Percentiles rank a stretch among this genome's conserved stretches.
Evolutionary conservation across 2,329 filamentous ascomycete species (phyloP).

Genomic region (Fusarium falciforme): DNA sequence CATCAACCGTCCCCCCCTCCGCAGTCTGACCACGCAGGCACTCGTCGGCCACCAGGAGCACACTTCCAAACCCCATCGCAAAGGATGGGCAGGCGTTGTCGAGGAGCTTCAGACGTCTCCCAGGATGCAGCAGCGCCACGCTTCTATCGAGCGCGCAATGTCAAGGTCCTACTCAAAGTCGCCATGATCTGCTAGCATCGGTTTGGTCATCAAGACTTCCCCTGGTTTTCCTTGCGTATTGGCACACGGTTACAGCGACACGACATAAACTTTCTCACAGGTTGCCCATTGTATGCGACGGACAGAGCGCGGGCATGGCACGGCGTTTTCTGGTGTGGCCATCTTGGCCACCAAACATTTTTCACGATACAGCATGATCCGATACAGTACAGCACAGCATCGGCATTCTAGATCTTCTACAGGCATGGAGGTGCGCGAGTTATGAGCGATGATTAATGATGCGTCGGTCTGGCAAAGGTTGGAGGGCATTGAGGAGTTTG

Average conservation of each 20-base stretch:
- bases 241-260: constrained; percentile 29
- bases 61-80: constrained; percentile 59
- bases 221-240: constrained; percentile 34
- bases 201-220: constrained; percentile 11
- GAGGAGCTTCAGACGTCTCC: constrained; percentile 72
- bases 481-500: constrained; percentile 35
- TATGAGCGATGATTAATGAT: constrained; percentile 45
- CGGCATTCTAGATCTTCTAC: constrained; percentile 16
- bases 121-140: constrained; percentile 69
- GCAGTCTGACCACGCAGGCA: constrained; percentile 65
- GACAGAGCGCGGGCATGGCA: constrained; percentile 26
- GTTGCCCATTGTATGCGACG: constrained; percentile 30
- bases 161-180: constrained; percentile 48
- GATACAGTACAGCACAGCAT: constrained; percentile 6
- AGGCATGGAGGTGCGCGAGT: constrained; percentile 17
- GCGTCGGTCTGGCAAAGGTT: constrained; percentile 27
- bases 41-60: constrained; percentile 63
- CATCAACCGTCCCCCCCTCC: constrained; percentile 59
- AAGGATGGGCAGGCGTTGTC: constrained; percentile 72
- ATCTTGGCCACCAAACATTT: constrained; percentile 29
- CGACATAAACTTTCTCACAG: constrained; percentile 30
- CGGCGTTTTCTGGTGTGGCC: constrained; percentile 38
- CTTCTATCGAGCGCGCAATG: constrained; percentile 71
- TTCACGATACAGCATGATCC: constrained; percentile 33
- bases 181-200: constrained; percentile 36